Evolutionary conservation across 2,329 filamentous ascomycete species (phyloP).

Genomic region (Aspergillus pseudotamarii): DNA sequence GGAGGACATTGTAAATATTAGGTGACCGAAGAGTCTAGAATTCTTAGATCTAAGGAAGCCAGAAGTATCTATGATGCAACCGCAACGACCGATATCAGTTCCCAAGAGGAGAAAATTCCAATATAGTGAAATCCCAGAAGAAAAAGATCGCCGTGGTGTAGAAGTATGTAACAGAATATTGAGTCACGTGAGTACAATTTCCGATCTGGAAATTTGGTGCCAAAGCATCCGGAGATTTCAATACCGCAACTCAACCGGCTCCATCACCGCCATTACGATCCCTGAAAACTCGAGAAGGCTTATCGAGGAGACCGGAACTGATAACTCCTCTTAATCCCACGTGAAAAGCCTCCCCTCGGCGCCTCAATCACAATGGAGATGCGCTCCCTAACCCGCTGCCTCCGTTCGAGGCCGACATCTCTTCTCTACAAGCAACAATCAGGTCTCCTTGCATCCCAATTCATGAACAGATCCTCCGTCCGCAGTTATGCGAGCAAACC

Average conservation of each 20-base stretch:
- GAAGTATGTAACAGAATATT: not conserved
- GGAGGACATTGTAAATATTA: constrained; percentile 47
- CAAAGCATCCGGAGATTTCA: constrained; percentile 7
- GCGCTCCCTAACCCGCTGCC: constrained; percentile 34
- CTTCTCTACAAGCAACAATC: constrained; percentile 23
- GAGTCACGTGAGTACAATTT: constrained; percentile 19
- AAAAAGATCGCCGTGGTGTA: not conserved
- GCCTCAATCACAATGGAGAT: constrained; percentile 31
- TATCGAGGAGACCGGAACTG: not conserved
- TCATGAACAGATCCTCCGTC: constrained; percentile 12
- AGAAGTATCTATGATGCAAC: not conserved
- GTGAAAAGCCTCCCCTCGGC: not conserved
- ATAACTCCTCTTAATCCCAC: not conserved
- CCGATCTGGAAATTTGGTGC: constrained; percentile 16
- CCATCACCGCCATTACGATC: not conserved
- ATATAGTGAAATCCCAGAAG: not conserved
- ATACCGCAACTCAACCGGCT: not conserved
- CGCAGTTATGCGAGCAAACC: constrained; percentile 10
- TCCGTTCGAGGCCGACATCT: constrained; percentile 35
- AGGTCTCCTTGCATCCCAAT: constrained; percentile 15
- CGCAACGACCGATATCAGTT: not conserved
- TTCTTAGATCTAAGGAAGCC: not conserved
- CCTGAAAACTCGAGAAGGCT: not conserved
- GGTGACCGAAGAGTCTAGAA: too few species aligned
- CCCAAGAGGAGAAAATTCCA: not conserved